Evolutionary conservation across 495 filamentous ascomycete species (phyloP), one percentile per base, ranked within the genome.

Genomic region (Neurospora intermedia): DNA sequence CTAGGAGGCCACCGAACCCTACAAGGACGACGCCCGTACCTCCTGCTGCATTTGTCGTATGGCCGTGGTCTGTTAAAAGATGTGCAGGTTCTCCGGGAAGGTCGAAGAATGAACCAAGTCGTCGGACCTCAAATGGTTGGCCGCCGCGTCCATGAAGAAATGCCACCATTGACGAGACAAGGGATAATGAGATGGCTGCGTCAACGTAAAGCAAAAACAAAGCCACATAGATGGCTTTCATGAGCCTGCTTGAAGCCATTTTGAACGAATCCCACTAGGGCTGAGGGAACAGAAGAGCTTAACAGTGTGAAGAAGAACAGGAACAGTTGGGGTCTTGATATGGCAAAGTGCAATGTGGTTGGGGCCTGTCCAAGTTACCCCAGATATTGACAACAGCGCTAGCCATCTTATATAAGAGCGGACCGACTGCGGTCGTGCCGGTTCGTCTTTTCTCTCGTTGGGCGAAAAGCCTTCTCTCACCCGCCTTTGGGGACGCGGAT

Each of bases 21-120:
- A 87, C 77, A 5, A 87, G 70, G 10, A 87, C 79, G 35, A 88
- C 80, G 0, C 84, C 84, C 3, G 85, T 87, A 1, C 84, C 86
- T 1, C 84, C 82, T 20, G 85, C 85, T 11, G 82, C 85, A 73
- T 87, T 88, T 69, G 79, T 81, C 2, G 82, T 83, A 71, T 87
- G 84, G 8, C 86, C 84, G 71, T 87, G 84, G 70, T 87, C 80
- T 42, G 77, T 74, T 46, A 86, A 77, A 20, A 88, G 74, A 18
- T 74, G 43, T 6, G 76, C 73, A 11, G 87, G 87, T 40, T 83
- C 74, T 38, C 82, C 84, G n/a, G 75, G 70, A 8, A 88, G 77
- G 7, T 75, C 72, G 54, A 84, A 81, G 20, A 74, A 73, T 6
- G 76, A 74, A 9, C 78, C 81, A 59, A 75, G 75, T 42, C n/a